Evolutionary conservation across 2,329 filamentous ascomycete genomes (phyloP), one percentile per base, ranked within the genome.

Genomic region (Talaromyces amestolkiae): DNA sequence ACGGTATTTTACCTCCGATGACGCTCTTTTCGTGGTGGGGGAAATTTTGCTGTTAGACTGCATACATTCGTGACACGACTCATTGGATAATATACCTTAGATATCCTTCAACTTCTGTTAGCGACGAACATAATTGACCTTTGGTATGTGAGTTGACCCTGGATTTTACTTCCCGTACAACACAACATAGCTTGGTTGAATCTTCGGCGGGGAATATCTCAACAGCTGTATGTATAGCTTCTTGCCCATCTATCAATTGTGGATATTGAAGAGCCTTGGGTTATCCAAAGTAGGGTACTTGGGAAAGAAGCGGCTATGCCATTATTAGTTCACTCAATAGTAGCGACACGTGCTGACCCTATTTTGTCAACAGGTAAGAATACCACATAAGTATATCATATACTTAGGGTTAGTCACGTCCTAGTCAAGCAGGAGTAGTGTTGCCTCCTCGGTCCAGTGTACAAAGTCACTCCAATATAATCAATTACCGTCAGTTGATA

Each of bases 21-120:
- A 54, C 51, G 51, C 51, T 49, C 49, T 37, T 56, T 22, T 37
- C 53, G n/a, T 56, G 11, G 53, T 37, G 53, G 53, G 53, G 53
- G 53, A 56, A 35, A 24, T 39, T 37, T 37, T 17, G 3, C n/a
- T 8, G 53, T 9, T n/a, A 22, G 39, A 6, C 31, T 54, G 11
- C 51, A 39, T 37, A 15, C 31, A 56, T 37, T 37, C 33, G 6
- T 22, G 51, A 54, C 27, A 22, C 19, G 37, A n/a, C 33, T 56
- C 33, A 17, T 24, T 56, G 33, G 19, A 37, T 15, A 11, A 15
- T 37, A 15, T 53, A 54, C 53, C n/a, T 35, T 24, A 9, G n/a
- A 15, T 47, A 3, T 22, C 17, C 3, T 39, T 37, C 11, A 39
- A 37, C 15, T 35, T 15, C 53, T 35, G n/a, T 39, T 19, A 39